Base-by-base conservation (phyloP, 2,329 filamentous ascomycete species). In the Aspergillus fumigatiaffinis region DNA sequence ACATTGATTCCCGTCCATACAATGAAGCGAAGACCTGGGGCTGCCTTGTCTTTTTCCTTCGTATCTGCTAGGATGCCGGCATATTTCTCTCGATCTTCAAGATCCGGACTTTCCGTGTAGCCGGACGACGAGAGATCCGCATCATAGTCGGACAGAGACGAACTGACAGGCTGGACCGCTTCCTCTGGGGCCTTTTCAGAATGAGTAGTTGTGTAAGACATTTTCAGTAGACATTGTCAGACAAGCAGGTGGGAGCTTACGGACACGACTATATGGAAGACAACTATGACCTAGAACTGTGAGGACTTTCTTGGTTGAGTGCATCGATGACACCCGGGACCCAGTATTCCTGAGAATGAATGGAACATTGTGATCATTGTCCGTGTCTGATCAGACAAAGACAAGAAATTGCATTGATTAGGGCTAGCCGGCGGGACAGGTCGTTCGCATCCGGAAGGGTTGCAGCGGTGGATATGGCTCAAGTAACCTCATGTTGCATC, bases 1-100 rank as follows among this genome's bases (percentile, higher is more conserved):
- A 66, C 56, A 25, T 64, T 66, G 29, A 66, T 51, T 12, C 44
- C 42, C 12, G 61, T 64, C 63, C 62, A 66, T 35, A 63, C 48
- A 8, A 60, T 4, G 42, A 64, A 60, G 5, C 58, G 26, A 29
- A 38, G 3, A 23, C 53, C 54, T 7, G 57, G 50, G 2, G 35
- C 14, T 7, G 23, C 23, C 21, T 56, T 54, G 14, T 55, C 42
- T 7, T 44, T 10, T 4, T 29, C 21, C 29, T 62, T 56, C n/a
- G 58, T 55, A 8, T 53, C 55, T 23, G 52, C 28, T 4, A 42
- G 8, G 3, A 26, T 26, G 4, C 44, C 29, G 32, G 28, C 41
- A 21, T 55, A 51, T 23, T 51, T 57, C 26, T 57, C 54, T 25
- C 42, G 17, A 14, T 46, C 47, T 32, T 46, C 21, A 14, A 21